phyloP scores from a whole-genome alignment of 116 monocot species.

The Dioscorea cayenensis region DNA sequence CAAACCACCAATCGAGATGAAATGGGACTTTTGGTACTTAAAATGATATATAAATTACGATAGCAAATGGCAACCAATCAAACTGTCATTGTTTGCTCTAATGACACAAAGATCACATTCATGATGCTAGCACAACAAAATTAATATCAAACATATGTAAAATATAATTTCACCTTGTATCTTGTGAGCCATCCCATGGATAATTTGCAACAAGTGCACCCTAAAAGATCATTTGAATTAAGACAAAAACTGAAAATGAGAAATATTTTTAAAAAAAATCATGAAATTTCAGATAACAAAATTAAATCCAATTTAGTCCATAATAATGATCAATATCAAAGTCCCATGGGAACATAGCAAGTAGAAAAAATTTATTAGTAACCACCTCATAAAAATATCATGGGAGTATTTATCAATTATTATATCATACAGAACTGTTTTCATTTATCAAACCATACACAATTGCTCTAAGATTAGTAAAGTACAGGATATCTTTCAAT shows the following conservation, averaged over 20 bases:
- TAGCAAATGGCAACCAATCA: background rate
- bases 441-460: too few species aligned
- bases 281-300: too few species aligned
- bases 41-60: background rate
- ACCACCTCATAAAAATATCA: too few species aligned
- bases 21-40: background rate
- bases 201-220: conserved; percentile 99
- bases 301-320: too few species aligned
- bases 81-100: background rate
- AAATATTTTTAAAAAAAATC: background rate
- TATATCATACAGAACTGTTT: too few species aligned
- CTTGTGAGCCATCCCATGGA: conserved; percentile 93
- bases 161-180: conserved; percentile 48
- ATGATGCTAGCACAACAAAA: background rate
- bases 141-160: background rate
- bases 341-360: too few species aligned
- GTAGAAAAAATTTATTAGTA: too few species aligned
- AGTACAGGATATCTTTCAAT: too few species aligned
- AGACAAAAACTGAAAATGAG: background rate
- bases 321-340: too few species aligned
- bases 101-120: background rate
- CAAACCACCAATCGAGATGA: background rate
- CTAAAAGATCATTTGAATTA: conserved; percentile 22
- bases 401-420: too few species aligned
- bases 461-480: too few species aligned